Evolutionary conservation across 768 basidiomycete species (phyloP), one percentile per base, ranked within the genome.

Genomic region (Mrakia blollopis): DNA sequence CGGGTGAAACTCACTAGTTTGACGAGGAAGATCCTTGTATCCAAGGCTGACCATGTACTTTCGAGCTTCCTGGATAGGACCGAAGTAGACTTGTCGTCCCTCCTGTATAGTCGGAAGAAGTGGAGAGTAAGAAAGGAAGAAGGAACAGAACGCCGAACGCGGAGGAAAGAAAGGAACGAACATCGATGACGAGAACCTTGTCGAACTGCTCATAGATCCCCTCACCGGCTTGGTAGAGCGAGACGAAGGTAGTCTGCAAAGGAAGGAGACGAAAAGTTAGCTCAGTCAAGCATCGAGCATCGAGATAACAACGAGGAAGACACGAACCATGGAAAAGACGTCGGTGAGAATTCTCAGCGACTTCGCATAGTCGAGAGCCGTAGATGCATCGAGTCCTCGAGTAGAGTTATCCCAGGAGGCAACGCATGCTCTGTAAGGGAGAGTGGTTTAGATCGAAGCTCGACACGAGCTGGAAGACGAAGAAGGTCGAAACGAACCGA

Each of bases 351-450:
- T 85, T 25, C 93, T 87, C 73, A 96, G 84, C 60, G 89, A 89
- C 83, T 89, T 91, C 75, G 88, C 88, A 80, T 92, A 95, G 81
- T 96, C 94, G 68, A 94, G 86, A 2, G 93, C 93, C 10, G 93
- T 95, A 3, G 92, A 92, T 0, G 93, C 92, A 71, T 84, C 83
- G 57, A 83, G 81, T 80, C 83, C 81, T 69, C 91, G 86, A 3
- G 92, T 93, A 0, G 90, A 90, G 81, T 91, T 92, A 74, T 82
- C 82, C 84, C 83, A 86, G 3, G 83, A 81, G 44, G 80, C 81
- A 72, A 85, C 79, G 52, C 81, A 80, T 47, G 83, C 83, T 32
- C 80, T 81, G 18, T 50, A 50, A 50, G 14, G 4, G 16, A 47
- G 14, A 50, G 0, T 2, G 21, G 18, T 14, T 50, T 7, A 50